These are phyloP conservation scores for Cochlearia excelsa DNA, from an alignment of 345 rosid genomes.

Conservation along the genomic window DNA sequence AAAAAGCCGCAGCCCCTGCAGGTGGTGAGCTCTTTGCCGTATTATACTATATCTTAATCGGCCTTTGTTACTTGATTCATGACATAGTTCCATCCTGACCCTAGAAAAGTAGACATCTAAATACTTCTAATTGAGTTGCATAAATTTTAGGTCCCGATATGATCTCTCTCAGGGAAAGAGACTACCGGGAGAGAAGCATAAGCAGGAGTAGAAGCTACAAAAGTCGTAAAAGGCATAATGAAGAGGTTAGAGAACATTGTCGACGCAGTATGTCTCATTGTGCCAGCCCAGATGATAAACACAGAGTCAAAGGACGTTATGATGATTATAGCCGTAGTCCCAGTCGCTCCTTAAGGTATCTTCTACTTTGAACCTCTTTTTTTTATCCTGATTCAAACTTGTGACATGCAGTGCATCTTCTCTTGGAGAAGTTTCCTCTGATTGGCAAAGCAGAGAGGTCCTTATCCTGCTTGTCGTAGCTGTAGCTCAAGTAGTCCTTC, in stretches of 20 bases:
- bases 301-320: constrained; percentile 50
- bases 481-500: constrained; percentile 44
- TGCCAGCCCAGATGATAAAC: constrained; percentile 50
- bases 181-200: constrained; percentile 46
- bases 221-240: constrained; percentile 44
- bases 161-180: constrained; percentile 39
- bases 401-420: constrained; percentile 43
- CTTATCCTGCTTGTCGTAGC: constrained; percentile 40
- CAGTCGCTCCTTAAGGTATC: constrained; percentile 56
- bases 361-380: not conserved
- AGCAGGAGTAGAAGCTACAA: constrained; percentile 44
- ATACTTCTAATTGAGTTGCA: not conserved
- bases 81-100: too few relatives aligned
- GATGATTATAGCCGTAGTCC: constrained; percentile 48
- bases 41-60: not conserved
- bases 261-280: constrained; percentile 58
- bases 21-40: constrained; percentile 32
- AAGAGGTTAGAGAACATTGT: constrained; percentile 45
- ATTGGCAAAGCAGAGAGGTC: constrained; percentile 43
- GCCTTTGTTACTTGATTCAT: constrained; percentile 6
- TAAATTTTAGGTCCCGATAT: constrained; percentile 29
- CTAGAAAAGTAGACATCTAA: not conserved
- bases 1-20: constrained; percentile 52
- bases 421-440: constrained; percentile 33
- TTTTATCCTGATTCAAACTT: constrained; percentile 12